phyloP scores from a whole-genome alignment of 805 yeast genomes.

The Wickerhamiella musiphila region DNA sequence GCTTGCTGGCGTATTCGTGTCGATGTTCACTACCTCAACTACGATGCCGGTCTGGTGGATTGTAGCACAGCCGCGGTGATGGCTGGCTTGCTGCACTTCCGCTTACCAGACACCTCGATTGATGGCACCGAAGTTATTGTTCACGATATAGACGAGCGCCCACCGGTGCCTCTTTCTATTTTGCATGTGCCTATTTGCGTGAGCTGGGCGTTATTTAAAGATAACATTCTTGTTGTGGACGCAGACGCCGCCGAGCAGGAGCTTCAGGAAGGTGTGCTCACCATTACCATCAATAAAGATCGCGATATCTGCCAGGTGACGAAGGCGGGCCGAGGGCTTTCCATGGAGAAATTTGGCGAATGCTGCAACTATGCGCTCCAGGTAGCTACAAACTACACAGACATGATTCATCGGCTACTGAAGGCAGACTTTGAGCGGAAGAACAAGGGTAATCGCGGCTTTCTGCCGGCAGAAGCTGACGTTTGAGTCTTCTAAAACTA shows the following conservation, averaged over 20 bases:
- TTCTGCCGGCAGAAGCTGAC: constrained; percentile 19
- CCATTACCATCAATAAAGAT: constrained; percentile 76
- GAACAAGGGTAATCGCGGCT: constrained; percentile 24
- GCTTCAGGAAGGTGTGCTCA: constrained; percentile 59
- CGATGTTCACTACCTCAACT: constrained; percentile 73
- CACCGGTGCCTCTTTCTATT: constrained; percentile 71
- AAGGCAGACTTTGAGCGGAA: constrained; percentile 36
- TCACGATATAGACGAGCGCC: constrained; percentile 59
- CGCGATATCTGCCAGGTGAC: constrained; percentile 79
- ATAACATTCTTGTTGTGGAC: constrained; percentile 30
- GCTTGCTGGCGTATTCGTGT: constrained; percentile 86
- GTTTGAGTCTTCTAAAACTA: constrained; percentile 9
- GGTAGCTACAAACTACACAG: constrained; percentile 47
- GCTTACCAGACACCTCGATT: constrained; percentile 68
- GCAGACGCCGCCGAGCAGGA: constrained; percentile 63
- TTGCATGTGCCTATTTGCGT: constrained; percentile 82
- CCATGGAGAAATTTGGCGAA: constrained; percentile 47
- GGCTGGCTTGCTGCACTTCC: constrained; percentile 67
- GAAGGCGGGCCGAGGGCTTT: constrained; percentile 84
- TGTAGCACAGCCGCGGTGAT: constrained; percentile 81
- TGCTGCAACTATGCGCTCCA: constrained; percentile 50
- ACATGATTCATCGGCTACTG: constrained; percentile 38
- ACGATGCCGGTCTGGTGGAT: constrained; percentile 87
- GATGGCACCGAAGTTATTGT: constrained; percentile 32
- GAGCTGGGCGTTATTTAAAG: constrained; percentile 69